Evolutionary conservation across 768 basidiomycete species (phyloP), one percentile per base, ranked within the genome.

Genomic region (Cystofilobasidium capitatum): DNA sequence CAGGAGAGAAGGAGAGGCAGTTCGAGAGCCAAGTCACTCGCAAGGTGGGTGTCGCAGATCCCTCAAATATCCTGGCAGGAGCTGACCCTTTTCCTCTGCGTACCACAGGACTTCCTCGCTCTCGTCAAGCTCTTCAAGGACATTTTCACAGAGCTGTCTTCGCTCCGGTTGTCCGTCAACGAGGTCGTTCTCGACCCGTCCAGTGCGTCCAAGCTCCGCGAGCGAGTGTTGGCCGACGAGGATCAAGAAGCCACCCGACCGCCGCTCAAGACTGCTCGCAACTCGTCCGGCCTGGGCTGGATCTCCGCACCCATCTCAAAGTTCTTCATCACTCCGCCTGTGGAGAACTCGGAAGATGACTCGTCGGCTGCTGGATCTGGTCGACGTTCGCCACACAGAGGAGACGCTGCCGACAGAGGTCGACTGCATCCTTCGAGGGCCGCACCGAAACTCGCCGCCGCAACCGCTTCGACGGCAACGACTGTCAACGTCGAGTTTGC

Each of bases 401-500:
- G 29, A 10, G 62, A 51, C 9, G 60, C 47, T 29, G 10, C 44
- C 13, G 66, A 67, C 39, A 59, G 60, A 33, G 61, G 54, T 3
- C 64, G 13, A 47, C 71, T 75, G 3, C 65, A 60, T 20, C 72
- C 73, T 35, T 69, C 69, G 10, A 71, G 71, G n/a, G 71, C 75
- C 8, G 86, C 85, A 29, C 89, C 87, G 2, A 98, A 98, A 75
- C 81, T 88, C 33, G 83, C 84, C 0, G 88, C 93, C 2, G 90
- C 89, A 14, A 83, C 91, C 36, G 86, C 88, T 14, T 90, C 96
- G 13, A 89, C 89, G 26, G 81, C 88, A 2, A 93, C 89, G 58
- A 92, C 91, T 1, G 93, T 98, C 72, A 96, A 92, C 67, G 94
- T 99, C 65, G 93, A 96, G 79, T 98, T 97, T 77, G 88, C 86